Evolutionary conservation across 306 rosid species (phyloP), one percentile per base, ranked within the genome.

Genomic region (Castanea sativa): DNA sequence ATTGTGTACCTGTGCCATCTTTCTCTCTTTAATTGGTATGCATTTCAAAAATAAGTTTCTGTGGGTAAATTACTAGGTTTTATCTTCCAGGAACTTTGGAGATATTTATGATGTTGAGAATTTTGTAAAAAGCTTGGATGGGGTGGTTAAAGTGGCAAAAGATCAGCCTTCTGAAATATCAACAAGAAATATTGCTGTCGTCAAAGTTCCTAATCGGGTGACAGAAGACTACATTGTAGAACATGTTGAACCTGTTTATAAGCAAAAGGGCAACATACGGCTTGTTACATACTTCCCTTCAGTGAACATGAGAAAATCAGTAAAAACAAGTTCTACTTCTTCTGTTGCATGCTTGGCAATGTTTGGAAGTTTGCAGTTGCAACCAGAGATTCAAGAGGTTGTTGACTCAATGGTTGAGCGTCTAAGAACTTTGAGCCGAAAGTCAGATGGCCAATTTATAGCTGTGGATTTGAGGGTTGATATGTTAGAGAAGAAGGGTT

Each of bases 251-350:
- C 94, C 97, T 20, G 78, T 93, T 74, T 93, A 90, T 76, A 89
- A 86, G 75, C 82, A 80, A 13, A 93, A 86, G 81, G 95, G 97
- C 64, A 96, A 74, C 57, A 80, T 96, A 76, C 88, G 96, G 85
- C 91, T 96, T 69, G 99, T 96, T 38, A 96, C 99, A 60, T 93
- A 86, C 88, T 95, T 96, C 55, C 95, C 99, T 73, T 90, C 99
- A 8, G 89, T 96, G 74, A 96, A 93, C 72, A 91, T 93, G 98
- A 89, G 89, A 81, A 93, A 93, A 86, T 73, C 87, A 14, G 87
- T 84, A 35, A 81, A 84, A 65, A 81, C 71, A 70, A 87, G 90
- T 25, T 88, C 86, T 32, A 68, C 90, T 2, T 91, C 91, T 82
- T 89, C 96, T 29, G 86, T 90, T 75, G 90, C 94, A 16, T 96